Evolutionary conservation across 345 rosid genomes (phyloP).

Genomic region (Arabis alpina): DNA sequence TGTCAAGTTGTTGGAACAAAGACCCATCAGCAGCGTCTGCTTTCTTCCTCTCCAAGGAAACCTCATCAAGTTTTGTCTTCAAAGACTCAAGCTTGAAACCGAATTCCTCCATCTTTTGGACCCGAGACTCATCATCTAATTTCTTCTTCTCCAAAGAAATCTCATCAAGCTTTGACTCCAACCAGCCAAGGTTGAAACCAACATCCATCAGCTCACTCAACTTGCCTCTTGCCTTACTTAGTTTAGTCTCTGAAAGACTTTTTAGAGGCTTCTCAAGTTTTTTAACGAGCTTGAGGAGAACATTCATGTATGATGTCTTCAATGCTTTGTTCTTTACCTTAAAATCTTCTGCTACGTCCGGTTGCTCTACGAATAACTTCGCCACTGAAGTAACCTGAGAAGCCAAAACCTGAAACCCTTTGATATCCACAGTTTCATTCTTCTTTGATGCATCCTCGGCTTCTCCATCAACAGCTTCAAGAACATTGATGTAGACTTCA

Average conservation of each 20-base stretch:
- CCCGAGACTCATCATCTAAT: not conserved
- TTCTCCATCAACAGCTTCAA: slow-evolving; percentile 1
- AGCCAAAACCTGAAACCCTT: not conserved
- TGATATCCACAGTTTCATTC: not conserved
- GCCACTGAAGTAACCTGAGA: not conserved
- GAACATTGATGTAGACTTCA: not conserved
- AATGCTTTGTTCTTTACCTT: not conserved
- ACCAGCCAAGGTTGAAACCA: slow-evolving; percentile 28
- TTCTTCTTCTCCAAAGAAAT: slow-evolving; percentile 8
- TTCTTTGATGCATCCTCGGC: not conserved
- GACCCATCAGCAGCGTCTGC: not conserved
- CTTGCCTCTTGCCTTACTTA: not conserved
- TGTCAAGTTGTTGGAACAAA: not conserved
- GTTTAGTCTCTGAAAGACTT: not conserved
- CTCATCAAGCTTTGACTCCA: not conserved
- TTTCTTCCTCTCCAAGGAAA: slow-evolving; percentile 9
- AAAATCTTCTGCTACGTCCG: not conserved
- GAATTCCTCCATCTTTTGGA: not conserved
- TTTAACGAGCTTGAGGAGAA: slow-evolving; percentile 1
- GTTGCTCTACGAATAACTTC: slow-evolving; percentile 6
- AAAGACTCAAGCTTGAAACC: slow-evolving; percentile 20
- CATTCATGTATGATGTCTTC: slow-evolving; percentile 17
- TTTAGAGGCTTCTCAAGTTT: not conserved
- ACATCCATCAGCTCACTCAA: not conserved
- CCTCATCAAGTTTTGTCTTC: not conserved